Conservation (phyloP, 768 basidiomycete genomes). For the Serendipita vermifera region DNA sequence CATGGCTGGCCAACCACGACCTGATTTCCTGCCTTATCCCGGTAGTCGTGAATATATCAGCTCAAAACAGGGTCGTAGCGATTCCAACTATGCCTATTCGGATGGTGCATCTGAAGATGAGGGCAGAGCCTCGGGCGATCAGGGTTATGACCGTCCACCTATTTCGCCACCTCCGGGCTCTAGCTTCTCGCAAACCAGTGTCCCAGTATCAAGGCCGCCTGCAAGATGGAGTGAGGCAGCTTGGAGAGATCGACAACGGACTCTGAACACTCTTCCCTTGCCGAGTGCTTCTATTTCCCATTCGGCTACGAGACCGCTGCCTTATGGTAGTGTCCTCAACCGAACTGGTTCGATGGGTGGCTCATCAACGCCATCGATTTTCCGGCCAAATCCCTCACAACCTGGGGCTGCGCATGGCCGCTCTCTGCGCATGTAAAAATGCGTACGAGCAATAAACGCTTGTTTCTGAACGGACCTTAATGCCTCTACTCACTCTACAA, state of each 20-base stretch:
- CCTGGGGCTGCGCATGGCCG: not conserved
- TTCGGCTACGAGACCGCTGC: not conserved
- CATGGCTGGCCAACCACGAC: not conserved
- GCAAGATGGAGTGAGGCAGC: not conserved
- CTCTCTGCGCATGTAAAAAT: not conserved
- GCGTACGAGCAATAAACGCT: no score
- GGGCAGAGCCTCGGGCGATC: no score
- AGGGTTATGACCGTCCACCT: no score
- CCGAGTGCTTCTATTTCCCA: not conserved
- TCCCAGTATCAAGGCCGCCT: no score
- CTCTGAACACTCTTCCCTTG: not conserved
- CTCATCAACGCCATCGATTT: not conserved
- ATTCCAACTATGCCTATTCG: no score
- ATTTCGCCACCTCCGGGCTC: not conserved
- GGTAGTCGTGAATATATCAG: not conserved
- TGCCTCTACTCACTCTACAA: no score
- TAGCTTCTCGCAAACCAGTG: no score
- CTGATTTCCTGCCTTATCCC: slow-evolving; percentile 6
- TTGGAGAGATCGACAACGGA: not conserved
- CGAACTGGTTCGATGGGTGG: not conserved
- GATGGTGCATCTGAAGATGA: no score
- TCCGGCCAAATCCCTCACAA: not conserved
- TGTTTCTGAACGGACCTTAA: no score
- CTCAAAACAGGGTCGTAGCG: no score
- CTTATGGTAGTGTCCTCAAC: not conserved